Evolutionary conservation across 176 grass and related monocot species (phyloP), one percentile per base, ranked within the genome.

Genomic region (Thalia dealbata): DNA sequence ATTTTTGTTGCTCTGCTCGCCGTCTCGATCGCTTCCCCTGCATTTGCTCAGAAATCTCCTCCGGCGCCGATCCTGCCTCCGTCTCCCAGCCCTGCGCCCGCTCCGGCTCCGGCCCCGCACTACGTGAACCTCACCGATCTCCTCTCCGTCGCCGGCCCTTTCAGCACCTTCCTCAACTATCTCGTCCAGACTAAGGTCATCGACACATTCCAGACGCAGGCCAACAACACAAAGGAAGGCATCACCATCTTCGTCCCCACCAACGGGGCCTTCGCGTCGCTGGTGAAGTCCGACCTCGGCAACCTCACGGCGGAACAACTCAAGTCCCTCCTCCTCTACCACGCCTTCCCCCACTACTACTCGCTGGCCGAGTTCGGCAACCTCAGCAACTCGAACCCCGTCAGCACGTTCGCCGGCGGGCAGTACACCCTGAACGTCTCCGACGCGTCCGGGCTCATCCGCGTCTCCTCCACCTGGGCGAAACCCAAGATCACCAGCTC

Each of bases 191-290:
- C 88, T 13, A 72, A 86, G 75, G 81, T 81, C 67, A 83, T 86
- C 67, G 70, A 61, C 27, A 81, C 78, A 43, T 73, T 90, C 67
- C 78, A 86, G 70, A 79, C 69, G 75, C 84, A 73, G 52, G 84
- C 78, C 62, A 81, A 90, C 84, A 61, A 72, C 75, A 84, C 73
- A 3, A 41, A 71, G 44, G 38, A 48, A 56, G 84, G 84, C 60
- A 69, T 90, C 71, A 90, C 81, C 78, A 50, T 90, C 30, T 90
- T 90, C 72, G 81, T 76, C 10, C 84, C 81, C 0, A 56, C 54
- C 24, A 78, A 90, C 75, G 71, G 72, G 41, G 84, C 88, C 14
- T 90, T 90, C 66, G 73, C 78, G 0, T 66, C 75, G 13, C 50
- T 90, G 21, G 38, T 78, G 30, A 11, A 1, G 0, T 68, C 75